Percentiles rank a stretch among this genome's conserved stretches.
phyloP scores from a whole-genome alignment of 1,284 basidiomycete species.

The Phenoliferia sp. region DNA sequence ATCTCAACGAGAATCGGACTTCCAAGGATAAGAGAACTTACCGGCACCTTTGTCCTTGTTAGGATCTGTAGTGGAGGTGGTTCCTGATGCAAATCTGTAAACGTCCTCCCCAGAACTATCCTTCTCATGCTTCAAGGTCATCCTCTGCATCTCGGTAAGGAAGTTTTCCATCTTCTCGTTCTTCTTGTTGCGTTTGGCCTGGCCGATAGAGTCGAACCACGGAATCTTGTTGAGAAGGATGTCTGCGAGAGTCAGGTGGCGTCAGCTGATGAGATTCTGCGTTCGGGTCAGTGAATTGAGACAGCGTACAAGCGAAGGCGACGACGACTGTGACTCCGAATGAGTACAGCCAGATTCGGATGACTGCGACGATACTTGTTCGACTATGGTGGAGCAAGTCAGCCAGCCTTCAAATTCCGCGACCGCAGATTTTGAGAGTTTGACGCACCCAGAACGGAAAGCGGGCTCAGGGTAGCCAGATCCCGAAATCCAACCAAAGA shows the following conservation, averaged over 20 bases:
- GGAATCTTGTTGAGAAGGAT: conserved; percentile 45
- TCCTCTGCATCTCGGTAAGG: not conserved
- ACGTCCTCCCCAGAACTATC: not conserved
- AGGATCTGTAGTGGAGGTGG: not conserved
- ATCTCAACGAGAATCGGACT: no score
- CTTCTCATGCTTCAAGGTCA: not conserved
- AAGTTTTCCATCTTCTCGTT: conserved; percentile 49
- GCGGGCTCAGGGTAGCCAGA: not conserved
- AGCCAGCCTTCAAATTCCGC: not conserved
- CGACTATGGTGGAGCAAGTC: conserved; percentile 45
- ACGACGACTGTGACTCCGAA: conserved; percentile 51
- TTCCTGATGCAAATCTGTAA: not conserved
- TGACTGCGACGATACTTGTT: conserved; percentile 52
- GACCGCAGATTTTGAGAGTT: conserved; percentile 18
- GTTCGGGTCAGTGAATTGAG: not conserved
- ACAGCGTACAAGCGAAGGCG: conserved; percentile 44
- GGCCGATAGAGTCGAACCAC: conserved; percentile 51
- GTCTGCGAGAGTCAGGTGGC: conserved; percentile 30
- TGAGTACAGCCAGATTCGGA: conserved; percentile 52
- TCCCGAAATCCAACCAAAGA: conserved; percentile 55
- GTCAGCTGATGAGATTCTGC: not conserved
- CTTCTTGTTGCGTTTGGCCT: conserved; percentile 46
- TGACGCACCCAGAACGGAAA: not conserved
- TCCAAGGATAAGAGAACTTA: no score
- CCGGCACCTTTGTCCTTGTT: no score